Evolutionary conservation across 805 yeast species (phyloP), one percentile per base, ranked within the genome.

Genomic region (Pichia heedii): DNA sequence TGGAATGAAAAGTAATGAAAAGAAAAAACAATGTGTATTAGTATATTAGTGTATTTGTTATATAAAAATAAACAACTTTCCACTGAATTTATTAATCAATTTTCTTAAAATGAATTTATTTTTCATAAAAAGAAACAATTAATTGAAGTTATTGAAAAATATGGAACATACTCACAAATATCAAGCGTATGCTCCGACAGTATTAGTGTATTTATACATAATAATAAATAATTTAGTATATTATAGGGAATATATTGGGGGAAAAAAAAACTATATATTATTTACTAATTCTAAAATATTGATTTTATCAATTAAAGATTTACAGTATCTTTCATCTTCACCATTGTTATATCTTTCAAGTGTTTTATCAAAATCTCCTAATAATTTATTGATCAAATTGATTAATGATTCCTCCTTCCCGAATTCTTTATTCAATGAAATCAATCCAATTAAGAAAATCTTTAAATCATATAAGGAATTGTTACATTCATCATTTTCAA

Each of bases 401-500:
- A 29, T 29, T 15, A 29, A 7, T 13, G 32, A 13, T 29, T 29
- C 32, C 12, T 13, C 18, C 15, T 11, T 10, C 3, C 15, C 15
- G 3, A 13, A 5, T 29, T 29, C 7, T 8, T 24, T 7, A 29
- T 29, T 13, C 15, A 29, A 15, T 29, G 2, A n/a, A 29, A 29
- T 29, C 4, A 29, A 11, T 19, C 22, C 36, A 18, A 24, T 12
- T 33, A 20, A 20, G 18, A 19, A 9, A 22, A 22, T 39, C 15
- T 29, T 18, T 33, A 21, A 12, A 22, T 19, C 22, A 21, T 16
- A 29, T 29, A 29, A 29, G 6, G 32, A 29, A 10, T 15, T 16
- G 15, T 29, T 29, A 50, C 50, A 46, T 9, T 11, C 21, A 7
- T 36, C 37, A 33, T 40, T 35, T n/a, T 40, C 22, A 12, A 49